Evolutionary conservation across 441 rosid genomes (phyloP).

Genomic region (Iberis amara): DNA sequence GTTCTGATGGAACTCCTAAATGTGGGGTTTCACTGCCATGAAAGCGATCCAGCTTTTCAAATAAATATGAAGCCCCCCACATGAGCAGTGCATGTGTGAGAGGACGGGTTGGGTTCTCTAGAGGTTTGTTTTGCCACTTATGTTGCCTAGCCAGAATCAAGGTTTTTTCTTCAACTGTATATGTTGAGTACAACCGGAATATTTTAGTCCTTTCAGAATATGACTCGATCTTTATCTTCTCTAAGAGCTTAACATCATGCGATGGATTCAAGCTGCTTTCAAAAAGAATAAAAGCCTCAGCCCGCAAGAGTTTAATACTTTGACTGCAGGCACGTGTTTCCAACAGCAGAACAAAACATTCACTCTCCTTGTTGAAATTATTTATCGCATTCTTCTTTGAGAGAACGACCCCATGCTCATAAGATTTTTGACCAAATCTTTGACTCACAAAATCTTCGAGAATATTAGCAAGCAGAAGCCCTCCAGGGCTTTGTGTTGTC

Average conservation of each 20-base stretch:
- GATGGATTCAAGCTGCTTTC: slow-evolving; percentile 77
- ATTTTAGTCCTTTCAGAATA: slow-evolving; percentile 47
- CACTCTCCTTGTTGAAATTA: slow-evolving; percentile 64
- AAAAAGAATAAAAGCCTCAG: slow-evolving; percentile 67
- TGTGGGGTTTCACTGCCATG: slow-evolving; percentile 12
- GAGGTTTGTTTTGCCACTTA: slow-evolving; percentile 45
- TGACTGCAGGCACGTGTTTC: slow-evolving; percentile 78
- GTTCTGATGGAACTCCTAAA: slow-evolving; percentile 32
- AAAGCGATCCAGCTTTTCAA: slow-evolving; percentile 40
- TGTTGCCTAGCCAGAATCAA: slow-evolving; percentile 65
- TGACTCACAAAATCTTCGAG: slow-evolving; percentile 76
- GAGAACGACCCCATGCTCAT: slow-evolving; percentile 57
- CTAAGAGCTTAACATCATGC: slow-evolving; percentile 65
- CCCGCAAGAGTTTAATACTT: slow-evolving; percentile 67
- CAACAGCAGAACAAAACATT: slow-evolving; percentile 72
- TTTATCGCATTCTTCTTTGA: slow-evolving; percentile 54
- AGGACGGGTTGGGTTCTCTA: slow-evolving; percentile 41
- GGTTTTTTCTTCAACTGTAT: slow-evolving; percentile 74
- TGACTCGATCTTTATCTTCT: slow-evolving; percentile 66
- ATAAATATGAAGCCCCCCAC: slow-evolving; percentile 77
- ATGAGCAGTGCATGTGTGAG: slow-evolving; percentile 59
- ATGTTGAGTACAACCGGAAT: slow-evolving; percentile 68
- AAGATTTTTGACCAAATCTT: slow-evolving; percentile 74
- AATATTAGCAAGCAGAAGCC: slow-evolving; percentile 61
- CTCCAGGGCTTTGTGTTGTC: slow-evolving; percentile 52